Conservation (phyloP, 2,329 filamentous ascomycete genomes). For the Ilyonectria destructans region DNA sequence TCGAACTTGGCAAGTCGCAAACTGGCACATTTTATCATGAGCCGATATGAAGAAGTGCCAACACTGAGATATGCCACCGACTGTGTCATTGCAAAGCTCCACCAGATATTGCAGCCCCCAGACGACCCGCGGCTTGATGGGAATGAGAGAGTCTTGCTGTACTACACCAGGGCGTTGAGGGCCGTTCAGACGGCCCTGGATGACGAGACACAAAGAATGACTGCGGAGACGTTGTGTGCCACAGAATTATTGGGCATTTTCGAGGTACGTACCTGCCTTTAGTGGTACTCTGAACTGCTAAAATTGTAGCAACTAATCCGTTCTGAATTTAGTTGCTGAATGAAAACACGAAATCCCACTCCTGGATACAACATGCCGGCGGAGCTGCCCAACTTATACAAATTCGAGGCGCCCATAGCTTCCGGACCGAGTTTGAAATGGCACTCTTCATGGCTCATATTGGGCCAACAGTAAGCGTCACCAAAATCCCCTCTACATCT, state of each 20-base stretch:
- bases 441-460: slow-evolving; percentile 31
- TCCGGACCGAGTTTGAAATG: slow-evolving; percentile 28
- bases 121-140: not conserved
- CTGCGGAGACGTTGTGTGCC: slow-evolving; percentile 26
- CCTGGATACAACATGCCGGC: slow-evolving; percentile 28
- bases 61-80: slow-evolving; percentile 21
- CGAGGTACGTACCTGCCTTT: slow-evolving; percentile 3
- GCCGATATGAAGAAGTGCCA: slow-evolving; percentile 17
- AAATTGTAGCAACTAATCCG: not conserved
- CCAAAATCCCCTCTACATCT: not conserved
- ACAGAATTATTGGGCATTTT: slow-evolving; percentile 31
- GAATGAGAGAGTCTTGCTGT: slow-evolving; percentile 9
- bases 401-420: slow-evolving; percentile 19
- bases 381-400: slow-evolving; percentile 31
- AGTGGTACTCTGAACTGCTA: not conserved
- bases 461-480: slow-evolving; percentile 23
- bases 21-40: slow-evolving; percentile 22
- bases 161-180: slow-evolving; percentile 24
- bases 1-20: slow-evolving; percentile 21
- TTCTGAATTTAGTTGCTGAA: slow-evolving; percentile 16
- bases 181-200: slow-evolving; percentile 27
- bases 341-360: slow-evolving; percentile 12
- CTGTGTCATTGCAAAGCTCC: slow-evolving; percentile 28
- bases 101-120: slow-evolving; percentile 6
- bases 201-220: slow-evolving; percentile 28